These are phyloP conservation scores for Cryphonectria carpinicola DNA, from an alignment of 2,329 filamentous ascomycete species.

Conservation along the genomic window DNA sequence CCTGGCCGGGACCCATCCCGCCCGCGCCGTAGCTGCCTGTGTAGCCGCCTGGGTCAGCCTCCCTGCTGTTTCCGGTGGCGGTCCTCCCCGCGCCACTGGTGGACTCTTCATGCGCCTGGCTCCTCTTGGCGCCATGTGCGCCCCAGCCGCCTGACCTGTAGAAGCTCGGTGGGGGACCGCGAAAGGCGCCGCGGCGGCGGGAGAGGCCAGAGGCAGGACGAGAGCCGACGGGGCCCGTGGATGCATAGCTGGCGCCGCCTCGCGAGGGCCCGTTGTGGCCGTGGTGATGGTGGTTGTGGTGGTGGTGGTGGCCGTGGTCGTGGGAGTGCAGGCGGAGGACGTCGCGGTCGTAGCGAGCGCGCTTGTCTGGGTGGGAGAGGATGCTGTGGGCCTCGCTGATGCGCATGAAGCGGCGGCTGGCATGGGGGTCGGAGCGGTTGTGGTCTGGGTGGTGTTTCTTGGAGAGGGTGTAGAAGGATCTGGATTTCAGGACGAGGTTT, in stretches of 20 bases:
- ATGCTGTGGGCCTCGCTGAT: constrained; percentile 84
- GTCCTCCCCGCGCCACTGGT: constrained; percentile 29
- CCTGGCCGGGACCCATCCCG: constrained; percentile 65
- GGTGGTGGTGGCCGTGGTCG: constrained; percentile 39
- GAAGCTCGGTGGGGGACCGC: constrained; percentile 87
- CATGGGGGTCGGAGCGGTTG: constrained; percentile 75
- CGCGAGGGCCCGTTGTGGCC: constrained; percentile 31
- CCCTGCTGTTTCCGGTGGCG: background rate
- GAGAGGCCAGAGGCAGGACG: constrained; percentile 82
- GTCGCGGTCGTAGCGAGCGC: constrained; percentile 80
- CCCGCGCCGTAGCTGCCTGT: constrained; percentile 36
- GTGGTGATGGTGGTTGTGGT: constrained; percentile 33
- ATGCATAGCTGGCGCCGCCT: constrained; percentile 55
- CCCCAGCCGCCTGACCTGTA: constrained; percentile 84
- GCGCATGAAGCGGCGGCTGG: constrained; percentile 76
- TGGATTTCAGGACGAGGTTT: constrained; percentile 36
- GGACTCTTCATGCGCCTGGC: constrained; percentile 54
- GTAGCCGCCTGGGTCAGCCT: constrained; percentile 19
- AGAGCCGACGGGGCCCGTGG: constrained; percentile 67
- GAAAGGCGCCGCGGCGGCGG: constrained; percentile 74
- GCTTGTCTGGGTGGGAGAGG: constrained; percentile 74
- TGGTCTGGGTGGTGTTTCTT: constrained; percentile 92
- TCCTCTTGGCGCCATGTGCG: constrained; percentile 61
- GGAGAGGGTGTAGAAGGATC: constrained; percentile 86
- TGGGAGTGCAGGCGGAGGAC: constrained; percentile 48